Evolutionary conservation across 345 rosid genomes (phyloP), one percentile per base, ranked within the genome.

Genomic region (Citrus hindsii): DNA sequence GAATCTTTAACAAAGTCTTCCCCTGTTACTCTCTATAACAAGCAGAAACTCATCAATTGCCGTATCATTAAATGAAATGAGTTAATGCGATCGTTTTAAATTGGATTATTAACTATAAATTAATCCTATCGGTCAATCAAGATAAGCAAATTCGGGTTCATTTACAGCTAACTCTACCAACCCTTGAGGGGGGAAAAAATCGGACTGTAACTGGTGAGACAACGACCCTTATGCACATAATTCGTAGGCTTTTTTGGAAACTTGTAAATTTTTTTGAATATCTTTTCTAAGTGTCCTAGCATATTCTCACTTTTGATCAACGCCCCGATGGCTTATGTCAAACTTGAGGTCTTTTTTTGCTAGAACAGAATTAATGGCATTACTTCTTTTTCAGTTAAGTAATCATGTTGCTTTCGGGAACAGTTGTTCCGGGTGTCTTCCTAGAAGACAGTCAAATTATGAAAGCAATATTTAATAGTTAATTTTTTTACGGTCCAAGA

Each of bases 151-250:
- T 58, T 59, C 60, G 19, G 67, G 37, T 40, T 73, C 51, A 32
- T 46, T 16, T 63, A 37, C 4, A 63, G 46, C 71, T 32, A 64
- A 46, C 78, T 32, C 33, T 51, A 75, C 48, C 78, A 48, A 64
- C 71, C 55, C 60, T 10, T 40, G 22, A 27, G 13, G 40, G 77
- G 32, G n/a, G 12, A 12, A 28, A 53, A 53, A 18, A 18, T 5
- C 22, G 13, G 53, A 22, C 33, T 33, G 71, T 33, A 51, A 51
- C 71, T 14, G 71, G 72, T 76, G 53, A 76, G 72, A 76, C 62
- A 76, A 51, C 7, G 72, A 76, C 72, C 28, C 70, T 46, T 42
- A 22, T 48, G 7, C 32, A 40, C 58, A 24, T 42, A 37, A 63
- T 28, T 30, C 60, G 33, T n/a, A 1, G 74, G 38, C 4, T 28